Evolutionary conservation across 345 rosid species (phyloP), one percentile per base, ranked within the genome.

Genomic region (Eucalyptus sp.): DNA sequence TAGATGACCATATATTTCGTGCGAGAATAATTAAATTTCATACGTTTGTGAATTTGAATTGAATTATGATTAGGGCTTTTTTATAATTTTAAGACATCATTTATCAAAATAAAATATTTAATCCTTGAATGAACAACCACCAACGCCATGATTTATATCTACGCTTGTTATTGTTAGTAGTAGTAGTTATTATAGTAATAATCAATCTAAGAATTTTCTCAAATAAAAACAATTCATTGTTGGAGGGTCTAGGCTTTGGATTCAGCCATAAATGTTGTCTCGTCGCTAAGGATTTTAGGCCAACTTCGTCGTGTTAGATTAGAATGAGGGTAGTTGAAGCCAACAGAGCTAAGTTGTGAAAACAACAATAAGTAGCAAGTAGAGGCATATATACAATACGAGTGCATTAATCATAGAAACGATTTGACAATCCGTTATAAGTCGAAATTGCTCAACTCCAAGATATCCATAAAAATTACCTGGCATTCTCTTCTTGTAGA

Each of bases 21-120:
- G 1, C 3, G 11, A 22, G 2, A 3, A 5, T 9, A 4, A 2
- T 33, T 6, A 7, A 5, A 10, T 41, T 62, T 62, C 0, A 27
- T 0, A 2, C 0, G 3, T 7, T 0, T 11, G 0, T 66, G 10
- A 66, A 66, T 66, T 66, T 8, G 2, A 0, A 31, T 66, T 8
- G 2, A 0, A 31, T 8, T 5, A 1, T 31, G 7, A 3, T 33
- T 10, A 5, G 4, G 2, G 2, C 0, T 16, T 8, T 17, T 33
- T 37, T 5, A 33, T 33, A 71, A 33, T 41, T 41, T 71, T 41
- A 22, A 1, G 27, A 20, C 15, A 11, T 76, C 0, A 0, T 76
- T 41, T 76, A 20, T 20, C 15, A 6, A 76, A 11, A 22, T 37
- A 37, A 76, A 18, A 37, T 76, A 7, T 18, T 37, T 12, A 37